A percentile compares a stretch with the other conserved stretches of the same genome.
Evolutionary conservation across 495 filamentous ascomycete genomes (phyloP).

Genomic region (Aspergillus taichungensis): DNA sequence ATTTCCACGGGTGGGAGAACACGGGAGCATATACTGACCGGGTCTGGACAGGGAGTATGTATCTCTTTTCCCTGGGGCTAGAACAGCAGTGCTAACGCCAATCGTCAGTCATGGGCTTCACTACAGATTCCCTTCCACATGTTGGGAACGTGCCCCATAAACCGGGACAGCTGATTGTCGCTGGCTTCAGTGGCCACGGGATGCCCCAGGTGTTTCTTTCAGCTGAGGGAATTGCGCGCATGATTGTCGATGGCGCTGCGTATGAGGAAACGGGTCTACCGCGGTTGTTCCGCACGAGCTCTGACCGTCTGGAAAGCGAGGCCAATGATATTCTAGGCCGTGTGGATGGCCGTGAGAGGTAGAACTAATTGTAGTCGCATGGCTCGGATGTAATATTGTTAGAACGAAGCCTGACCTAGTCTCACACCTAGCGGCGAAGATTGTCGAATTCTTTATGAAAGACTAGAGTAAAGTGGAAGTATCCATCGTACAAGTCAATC

Average conservation of each 20-base stretch:
- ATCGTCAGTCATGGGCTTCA: constrained; percentile 31
- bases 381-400: too few species aligned
- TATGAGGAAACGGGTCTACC: constrained; percentile 34
- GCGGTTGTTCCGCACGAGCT: constrained; percentile 28
- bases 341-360: neutral
- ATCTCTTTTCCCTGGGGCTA: too few species aligned
- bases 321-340: constrained; percentile 13
- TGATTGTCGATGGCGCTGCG: constrained; percentile 23
- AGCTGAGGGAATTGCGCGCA: constrained; percentile 36
- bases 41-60: constrained; percentile 47
- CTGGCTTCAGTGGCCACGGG: constrained; percentile 42
- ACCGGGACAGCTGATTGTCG: constrained; percentile 32
- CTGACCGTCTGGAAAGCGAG: constrained; percentile 18
- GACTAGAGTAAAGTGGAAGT: too few species aligned
- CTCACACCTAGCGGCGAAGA: too few species aligned
- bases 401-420: too few species aligned
- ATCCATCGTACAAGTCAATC: too few species aligned
- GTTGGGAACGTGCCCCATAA: constrained; percentile 36
- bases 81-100: neutral
- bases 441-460: too few species aligned
- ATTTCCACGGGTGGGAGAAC: constrained; percentile 43
- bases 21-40: constrained; percentile 32
- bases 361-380: too few species aligned
- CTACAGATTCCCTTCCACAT: constrained; percentile 34
- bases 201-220: constrained; percentile 42